phyloP scores from a whole-genome alignment of 192 early-diverging fungal genomes.

The Podila horticola region DNA sequence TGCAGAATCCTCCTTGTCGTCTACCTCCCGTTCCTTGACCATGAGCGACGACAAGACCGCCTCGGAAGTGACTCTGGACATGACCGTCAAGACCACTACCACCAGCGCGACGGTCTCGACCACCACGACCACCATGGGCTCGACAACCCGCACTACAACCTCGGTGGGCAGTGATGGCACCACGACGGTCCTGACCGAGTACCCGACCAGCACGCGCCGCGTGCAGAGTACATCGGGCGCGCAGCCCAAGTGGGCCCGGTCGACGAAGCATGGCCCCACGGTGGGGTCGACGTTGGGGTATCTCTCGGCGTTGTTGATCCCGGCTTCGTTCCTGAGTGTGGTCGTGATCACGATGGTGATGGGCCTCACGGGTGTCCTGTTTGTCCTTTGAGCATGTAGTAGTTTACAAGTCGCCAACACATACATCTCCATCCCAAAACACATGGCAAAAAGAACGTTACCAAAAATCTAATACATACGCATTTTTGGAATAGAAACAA shows the following conservation, averaged over 20 bases:
- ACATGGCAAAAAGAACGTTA: not conserved
- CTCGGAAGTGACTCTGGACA: not conserved
- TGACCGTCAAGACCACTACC: not conserved
- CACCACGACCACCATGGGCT: slow-evolving; percentile 28
- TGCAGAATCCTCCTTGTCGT: not conserved
- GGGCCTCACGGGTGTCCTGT: not conserved
- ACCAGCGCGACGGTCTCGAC: slow-evolving; percentile 31
- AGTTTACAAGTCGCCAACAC: not conserved
- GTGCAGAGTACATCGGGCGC: not conserved
- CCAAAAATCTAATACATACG: not conserved
- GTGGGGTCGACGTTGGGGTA: not conserved
- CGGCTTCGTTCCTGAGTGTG: not conserved
- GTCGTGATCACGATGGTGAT: not conserved
- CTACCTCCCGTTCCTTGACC: not conserved
- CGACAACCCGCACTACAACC: slow-evolving; percentile 19
- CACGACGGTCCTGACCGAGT: slow-evolving; percentile 31
- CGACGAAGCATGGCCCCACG: not conserved
- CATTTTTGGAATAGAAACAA: not conserved
- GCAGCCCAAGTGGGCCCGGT: not conserved
- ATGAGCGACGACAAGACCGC: not conserved
- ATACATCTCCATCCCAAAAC: not conserved
- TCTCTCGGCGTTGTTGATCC: not conserved
- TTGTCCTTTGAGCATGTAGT: not conserved
- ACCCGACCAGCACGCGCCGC: slow-evolving; percentile 23
- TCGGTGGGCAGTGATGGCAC: slow-evolving; percentile 26